Evolutionary conservation across 306 rosid species (phyloP).

Genomic region (Vicia villosa): DNA sequence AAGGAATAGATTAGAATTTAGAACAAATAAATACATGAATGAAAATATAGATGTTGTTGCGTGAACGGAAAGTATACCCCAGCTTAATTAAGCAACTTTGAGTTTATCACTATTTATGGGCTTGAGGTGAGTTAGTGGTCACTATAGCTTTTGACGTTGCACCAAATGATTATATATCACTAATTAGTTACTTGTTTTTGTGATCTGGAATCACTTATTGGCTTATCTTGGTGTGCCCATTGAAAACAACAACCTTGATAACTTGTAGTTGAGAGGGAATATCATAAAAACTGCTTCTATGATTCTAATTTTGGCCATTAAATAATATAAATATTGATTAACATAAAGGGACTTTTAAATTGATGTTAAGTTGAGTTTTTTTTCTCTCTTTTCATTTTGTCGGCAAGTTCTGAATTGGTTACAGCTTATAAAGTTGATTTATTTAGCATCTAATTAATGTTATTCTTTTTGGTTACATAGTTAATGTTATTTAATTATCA

Average conservation of each 20-base stretch:
- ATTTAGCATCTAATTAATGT: too few species aligned
- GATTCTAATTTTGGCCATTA: neutral
- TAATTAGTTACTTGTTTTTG: neutral
- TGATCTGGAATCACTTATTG: neutral
- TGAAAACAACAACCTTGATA: conserved; percentile 10
- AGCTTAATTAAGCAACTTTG: neutral
- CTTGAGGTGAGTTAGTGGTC: neutral
- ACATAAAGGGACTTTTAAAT: neutral
- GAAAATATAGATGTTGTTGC: conserved; percentile 11
- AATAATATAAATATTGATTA: neutral
- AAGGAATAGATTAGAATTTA: neutral
- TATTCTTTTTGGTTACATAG: too few species aligned
- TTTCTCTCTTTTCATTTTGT: neutral
- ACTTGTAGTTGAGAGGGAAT: neutral
- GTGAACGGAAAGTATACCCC: conserved; percentile 21
- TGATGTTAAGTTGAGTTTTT: neutral
- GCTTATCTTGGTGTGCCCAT: neutral
- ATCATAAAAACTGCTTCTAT: neutral
- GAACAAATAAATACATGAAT: neutral
- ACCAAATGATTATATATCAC: conserved; percentile 14
- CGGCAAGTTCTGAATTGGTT: neutral
- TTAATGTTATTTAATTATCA: too few species aligned
- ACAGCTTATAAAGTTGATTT: too few species aligned
- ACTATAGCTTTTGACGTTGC: neutral
- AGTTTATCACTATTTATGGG: conserved; percentile 5